Evolutionary conservation across 2,329 filamentous ascomycete species (phyloP).

Genomic region (Sporothrix pseudoabietina): DNA sequence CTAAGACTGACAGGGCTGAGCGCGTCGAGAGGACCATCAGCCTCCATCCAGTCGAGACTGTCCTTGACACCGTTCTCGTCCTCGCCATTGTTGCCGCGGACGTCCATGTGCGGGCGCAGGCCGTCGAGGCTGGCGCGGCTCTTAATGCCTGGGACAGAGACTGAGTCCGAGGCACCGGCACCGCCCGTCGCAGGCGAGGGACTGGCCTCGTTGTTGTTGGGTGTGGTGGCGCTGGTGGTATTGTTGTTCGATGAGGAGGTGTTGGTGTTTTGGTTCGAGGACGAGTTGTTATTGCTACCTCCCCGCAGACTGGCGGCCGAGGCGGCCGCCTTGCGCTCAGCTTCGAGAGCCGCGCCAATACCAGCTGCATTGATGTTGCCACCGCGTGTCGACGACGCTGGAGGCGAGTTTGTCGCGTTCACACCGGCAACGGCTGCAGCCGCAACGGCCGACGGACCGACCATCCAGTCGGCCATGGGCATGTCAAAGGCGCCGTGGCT

Average conservation of each 20-base stretch:
- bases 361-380: background rate
- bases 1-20: constrained; percentile 42
- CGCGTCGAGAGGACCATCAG: constrained; percentile 31
- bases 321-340: constrained; percentile 17
- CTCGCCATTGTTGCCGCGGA: background rate
- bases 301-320: background rate
- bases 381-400: constrained; percentile 1
- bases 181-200: background rate
- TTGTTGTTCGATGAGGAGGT: background rate
- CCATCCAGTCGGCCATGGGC: constrained; percentile 38
- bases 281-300: background rate
- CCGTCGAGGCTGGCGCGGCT: constrained; percentile 9
- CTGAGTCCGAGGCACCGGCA: background rate
- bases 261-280: background rate
- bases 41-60: constrained; percentile 37
- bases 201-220: background rate
- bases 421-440: background rate
- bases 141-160: background rate
- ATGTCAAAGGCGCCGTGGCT: constrained; percentile 37
- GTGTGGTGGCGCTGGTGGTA: background rate
- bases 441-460: constrained; percentile 6
- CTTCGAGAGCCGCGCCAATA: constrained; percentile 19
- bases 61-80: constrained; percentile 24
- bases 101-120: constrained; percentile 12
- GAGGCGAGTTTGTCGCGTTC: background rate